Evolutionary conservation across 345 rosid species (phyloP), one percentile per base, ranked within the genome.

Genomic region (Syzygium aromaticum): DNA sequence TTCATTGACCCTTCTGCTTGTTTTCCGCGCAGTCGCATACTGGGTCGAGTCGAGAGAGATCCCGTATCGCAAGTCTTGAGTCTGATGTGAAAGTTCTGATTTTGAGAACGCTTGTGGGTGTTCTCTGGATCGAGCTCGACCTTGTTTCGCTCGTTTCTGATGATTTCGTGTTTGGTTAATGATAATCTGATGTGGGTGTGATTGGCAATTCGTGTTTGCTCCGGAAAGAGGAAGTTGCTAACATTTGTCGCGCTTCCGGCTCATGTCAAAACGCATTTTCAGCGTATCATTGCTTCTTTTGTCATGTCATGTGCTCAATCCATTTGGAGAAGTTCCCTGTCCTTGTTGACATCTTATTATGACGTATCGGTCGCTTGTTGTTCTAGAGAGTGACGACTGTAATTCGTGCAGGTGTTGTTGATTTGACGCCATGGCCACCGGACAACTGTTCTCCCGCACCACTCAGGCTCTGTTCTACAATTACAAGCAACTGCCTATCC

Each of bases 391-490:
- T 73, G 14, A 73, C 27, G 0, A 13, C 80, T 21, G 46, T 21
- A 33, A 73, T 73, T 73, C 27, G 21, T 10, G 49, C 80, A 73
- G 80, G 80, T 91, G 89, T 84, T 88, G 87, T 89, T 52, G 84
- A 85, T 90, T 87, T 87, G 83, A 82, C 57, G 89, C 89, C 87
- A 95, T 97, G 99, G 97, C 99, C 14, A 95, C 98, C 8, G 99
- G 99, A 77, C 99, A 97, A 87, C 93, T 96, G 8, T 97, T 97
- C 91, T 97, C 99, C 25, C 92, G 93, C 57, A 93, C 94, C 54
- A 96, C 99, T 19, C 99, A 97, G 88, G 98, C 99, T 9, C 88
- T 95, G 89, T 96, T 97, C 93, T 97, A 97, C 90, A 97, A 97
- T 85, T 97, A 95, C 89, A 97, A 97, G 95, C 98, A 94, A 90